Base-by-base conservation (phyloP, 1,284 basidiomycete genomes). In the Fomitopsis betulina region DNA sequence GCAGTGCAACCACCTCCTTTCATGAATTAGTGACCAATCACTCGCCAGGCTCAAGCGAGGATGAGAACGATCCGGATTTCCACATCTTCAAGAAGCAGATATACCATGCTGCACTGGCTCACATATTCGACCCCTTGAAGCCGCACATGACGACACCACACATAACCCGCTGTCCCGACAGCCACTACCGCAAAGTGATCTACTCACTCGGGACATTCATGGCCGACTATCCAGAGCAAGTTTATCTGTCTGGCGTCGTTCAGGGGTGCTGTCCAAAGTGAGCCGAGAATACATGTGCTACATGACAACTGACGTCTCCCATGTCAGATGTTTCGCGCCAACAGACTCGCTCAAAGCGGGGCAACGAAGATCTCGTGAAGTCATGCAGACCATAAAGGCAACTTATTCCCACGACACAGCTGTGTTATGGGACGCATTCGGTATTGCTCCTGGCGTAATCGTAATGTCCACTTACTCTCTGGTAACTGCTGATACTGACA, bases 151-250 rank as follows among this genome's bases (percentile, higher is more conserved):
- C 58, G 8, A 25, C 59, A 23, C 0, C 65, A 67, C 5, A 60
- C 17, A 53, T 70, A 1, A 50, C 61, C 0, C 58, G 33, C 4
- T 72, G 70, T 51, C 30, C 60, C 0, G 69, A 72, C 52, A 60
- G 61, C 3, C 65, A 71, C 42, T 70, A 54, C 53, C 56, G 61
- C 5, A 51, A 54, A 1, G 57, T 60, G 1, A 64, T 72, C 10
- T 70, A 65, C 53, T 61, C 65, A 6, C 40, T 72, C 32, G 70
- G 68, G 2, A 67, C 68, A 9, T 70, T 69, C 53, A 70, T 72
- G 27, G 66, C 68, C 1, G 70, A 72, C 47, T 72, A 72, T 56
- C 69, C 68, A 2, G 68, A 72, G 52, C 71, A 72, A 55, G 63
- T 43, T 3, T 6, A 10, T 3, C 13, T 60, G 5, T 56, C 62